These are phyloP conservation scores for Solanum arcanum DNA, from an alignment of 257 asterid species.

Conservation along the genomic window DNA sequence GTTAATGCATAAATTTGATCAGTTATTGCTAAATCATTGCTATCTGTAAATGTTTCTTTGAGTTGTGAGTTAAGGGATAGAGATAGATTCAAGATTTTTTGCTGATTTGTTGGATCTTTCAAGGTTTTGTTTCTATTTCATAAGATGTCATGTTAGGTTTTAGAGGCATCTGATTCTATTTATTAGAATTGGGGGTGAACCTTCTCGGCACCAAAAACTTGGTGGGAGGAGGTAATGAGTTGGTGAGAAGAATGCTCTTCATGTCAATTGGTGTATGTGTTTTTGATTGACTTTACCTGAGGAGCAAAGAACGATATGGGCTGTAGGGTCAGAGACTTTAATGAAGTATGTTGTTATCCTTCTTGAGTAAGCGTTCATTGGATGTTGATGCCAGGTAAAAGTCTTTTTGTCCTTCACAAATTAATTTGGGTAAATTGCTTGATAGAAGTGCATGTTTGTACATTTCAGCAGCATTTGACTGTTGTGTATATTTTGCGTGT, in stretches of 20 bases:
- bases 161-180: not conserved
- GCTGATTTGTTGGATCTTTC: not conserved
- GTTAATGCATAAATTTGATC: not conserved
- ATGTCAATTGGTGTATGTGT: slow-evolving; percentile 15
- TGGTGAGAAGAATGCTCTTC: not conserved
- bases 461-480: not conserved
- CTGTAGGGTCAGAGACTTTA: slow-evolving; percentile 27
- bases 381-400: slow-evolving; percentile 82
- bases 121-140: not conserved
- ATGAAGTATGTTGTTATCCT: slow-evolving; percentile 91
- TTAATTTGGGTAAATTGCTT: not conserved
- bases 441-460: not conserved
- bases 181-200: not conserved
- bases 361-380: slow-evolving; percentile 89
- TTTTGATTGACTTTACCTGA: slow-evolving; percentile 16
- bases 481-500: not conserved
- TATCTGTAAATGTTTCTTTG: not conserved
- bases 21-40: not conserved
- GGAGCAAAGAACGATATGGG: slow-evolving; percentile 51
- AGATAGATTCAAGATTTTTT: not conserved
- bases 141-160: not conserved
- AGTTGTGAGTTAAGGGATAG: not conserved
- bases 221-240: not conserved
- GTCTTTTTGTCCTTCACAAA: not conserved
- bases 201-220: not conserved